phyloP scores from a whole-genome alignment of 2,329 filamentous ascomycete genomes.

The Alternaria longipes region DNA sequence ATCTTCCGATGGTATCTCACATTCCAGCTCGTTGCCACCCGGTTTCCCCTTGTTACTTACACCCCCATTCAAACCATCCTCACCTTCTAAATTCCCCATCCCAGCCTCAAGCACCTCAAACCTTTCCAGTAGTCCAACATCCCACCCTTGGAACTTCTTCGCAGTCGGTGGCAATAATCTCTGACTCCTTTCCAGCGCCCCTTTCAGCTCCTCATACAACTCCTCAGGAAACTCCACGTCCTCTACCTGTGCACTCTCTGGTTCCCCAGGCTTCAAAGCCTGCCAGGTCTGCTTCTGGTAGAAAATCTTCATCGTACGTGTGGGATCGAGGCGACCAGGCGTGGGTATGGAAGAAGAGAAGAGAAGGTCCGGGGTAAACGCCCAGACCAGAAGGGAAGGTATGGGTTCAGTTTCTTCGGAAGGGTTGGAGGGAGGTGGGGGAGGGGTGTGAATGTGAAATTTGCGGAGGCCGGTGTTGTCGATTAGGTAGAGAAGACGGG shows the following conservation, averaged over 20 bases:
- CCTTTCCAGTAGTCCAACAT: slow-evolving; percentile 69
- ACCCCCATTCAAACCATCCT: not conserved
- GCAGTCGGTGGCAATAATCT: slow-evolving; percentile 64
- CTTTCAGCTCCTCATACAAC: slow-evolving; percentile 59
- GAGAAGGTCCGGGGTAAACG: slow-evolving; percentile 67
- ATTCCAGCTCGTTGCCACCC: not conserved
- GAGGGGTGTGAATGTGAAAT: slow-evolving; percentile 61
- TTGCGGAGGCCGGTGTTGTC: slow-evolving; percentile 65
- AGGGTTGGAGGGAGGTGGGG: not conserved
- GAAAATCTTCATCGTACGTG: slow-evolving; percentile 67
- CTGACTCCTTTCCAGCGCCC: slow-evolving; percentile 60
- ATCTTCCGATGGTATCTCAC: slow-evolving; percentile 8
- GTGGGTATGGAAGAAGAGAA: slow-evolving; percentile 60
- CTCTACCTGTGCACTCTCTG: slow-evolving; percentile 57
- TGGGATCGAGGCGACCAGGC: slow-evolving; percentile 45
- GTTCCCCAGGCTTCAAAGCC: slow-evolving; percentile 39
- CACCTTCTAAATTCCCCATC: not conserved
- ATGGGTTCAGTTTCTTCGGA: slow-evolving; percentile 12
- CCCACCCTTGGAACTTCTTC: slow-evolving; percentile 71
- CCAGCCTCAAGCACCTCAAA: slow-evolving; percentile 52
- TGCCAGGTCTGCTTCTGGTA: slow-evolving; percentile 54
- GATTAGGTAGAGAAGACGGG: slow-evolving; percentile 64
- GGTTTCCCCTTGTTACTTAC: not conserved
- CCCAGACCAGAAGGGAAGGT: slow-evolving; percentile 60
- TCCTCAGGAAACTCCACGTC: slow-evolving; percentile 62